A percentile compares a stretch with the other conserved stretches of the same genome.
Conservation (phyloP, 805 yeast species). For the Geotrichum ghanense region DNA sequence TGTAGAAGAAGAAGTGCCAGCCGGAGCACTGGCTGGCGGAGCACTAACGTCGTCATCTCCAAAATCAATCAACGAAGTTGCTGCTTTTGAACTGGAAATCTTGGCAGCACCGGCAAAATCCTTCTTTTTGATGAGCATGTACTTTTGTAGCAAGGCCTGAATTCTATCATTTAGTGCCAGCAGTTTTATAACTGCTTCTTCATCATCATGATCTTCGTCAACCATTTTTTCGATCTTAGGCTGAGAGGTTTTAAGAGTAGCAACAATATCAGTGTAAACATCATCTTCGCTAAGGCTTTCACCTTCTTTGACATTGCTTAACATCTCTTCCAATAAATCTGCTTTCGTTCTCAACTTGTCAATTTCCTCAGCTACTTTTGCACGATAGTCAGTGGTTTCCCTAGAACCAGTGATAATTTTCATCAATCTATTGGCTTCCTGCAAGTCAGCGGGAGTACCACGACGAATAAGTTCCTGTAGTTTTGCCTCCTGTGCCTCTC, state of each 20-base stretch:
- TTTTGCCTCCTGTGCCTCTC: constrained; percentile 86
- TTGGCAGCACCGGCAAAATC: constrained; percentile 38
- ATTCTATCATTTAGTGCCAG: constrained; percentile 65
- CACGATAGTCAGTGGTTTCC: constrained; percentile 67
- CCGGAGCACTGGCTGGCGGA: constrained; percentile 50
- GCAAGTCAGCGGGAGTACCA: constrained; percentile 90
- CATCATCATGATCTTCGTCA: constrained; percentile 66
- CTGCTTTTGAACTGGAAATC: constrained; percentile 26
- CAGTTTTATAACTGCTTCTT: constrained; percentile 49
- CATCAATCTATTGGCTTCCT: constrained; percentile 95
- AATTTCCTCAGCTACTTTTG: constrained; percentile 72
- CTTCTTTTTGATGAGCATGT: constrained; percentile 47
- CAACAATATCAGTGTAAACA: constrained; percentile 66
- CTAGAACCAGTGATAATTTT: constrained; percentile 97
- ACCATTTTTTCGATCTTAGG: constrained; percentile 80
- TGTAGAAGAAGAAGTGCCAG: constrained; percentile 42
- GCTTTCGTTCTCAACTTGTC: constrained; percentile 77
- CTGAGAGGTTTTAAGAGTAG: constrained; percentile 69
- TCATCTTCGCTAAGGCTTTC: constrained; percentile 43
- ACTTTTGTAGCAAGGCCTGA: constrained; percentile 56
- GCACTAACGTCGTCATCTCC: constrained; percentile 23
- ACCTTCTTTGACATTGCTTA: constrained; percentile 28
- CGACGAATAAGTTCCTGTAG: constrained; percentile 90
- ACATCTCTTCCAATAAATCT: constrained; percentile 80
- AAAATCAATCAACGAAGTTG: constrained; percentile 14